Conservation (phyloP, 208 protist genomes). For the Leptomonas seymouri region DNA sequence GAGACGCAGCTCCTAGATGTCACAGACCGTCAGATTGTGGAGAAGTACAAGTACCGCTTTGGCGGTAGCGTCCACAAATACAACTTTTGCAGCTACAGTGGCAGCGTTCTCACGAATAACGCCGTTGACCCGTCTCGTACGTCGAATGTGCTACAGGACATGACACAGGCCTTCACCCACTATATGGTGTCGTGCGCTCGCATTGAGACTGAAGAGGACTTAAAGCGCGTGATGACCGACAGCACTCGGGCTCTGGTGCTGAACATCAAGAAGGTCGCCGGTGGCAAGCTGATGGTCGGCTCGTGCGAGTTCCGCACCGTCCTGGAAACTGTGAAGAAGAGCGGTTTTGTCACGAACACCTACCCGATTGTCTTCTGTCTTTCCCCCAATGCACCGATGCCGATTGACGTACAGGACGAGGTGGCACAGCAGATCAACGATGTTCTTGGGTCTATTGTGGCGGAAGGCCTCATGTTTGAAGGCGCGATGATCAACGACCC, state of each 20-base stretch:
- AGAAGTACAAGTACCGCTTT: slow-evolving; percentile 90
- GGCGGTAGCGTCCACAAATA: slow-evolving; percentile 83
- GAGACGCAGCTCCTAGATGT: slow-evolving; percentile 70
- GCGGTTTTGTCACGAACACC: slow-evolving; percentile 69
- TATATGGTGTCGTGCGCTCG: slow-evolving; percentile 70
- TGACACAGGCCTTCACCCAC: slow-evolving; percentile 88
- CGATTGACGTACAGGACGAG: slow-evolving; percentile 58
- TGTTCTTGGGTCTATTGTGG: slow-evolving; percentile 56
- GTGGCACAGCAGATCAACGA: slow-evolving; percentile 63
- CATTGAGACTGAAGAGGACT: slow-evolving; percentile 68
- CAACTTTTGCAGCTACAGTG: slow-evolving; percentile 86
- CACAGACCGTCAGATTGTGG: slow-evolving; percentile 73
- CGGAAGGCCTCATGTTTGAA: slow-evolving; percentile 89
- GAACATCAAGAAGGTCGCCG: slow-evolving; percentile 46
- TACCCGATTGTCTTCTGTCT: slow-evolving; percentile 87
- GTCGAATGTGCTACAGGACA: slow-evolving; percentile 89
- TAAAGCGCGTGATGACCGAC: slow-evolving; percentile 54
- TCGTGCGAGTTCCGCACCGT: slow-evolving; percentile 60
- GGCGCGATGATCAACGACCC: slow-evolving; percentile 87
- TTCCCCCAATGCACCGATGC: slow-evolving; percentile 45
- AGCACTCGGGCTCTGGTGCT: slow-evolving; percentile 55
- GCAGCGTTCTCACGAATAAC: slow-evolving; percentile 84
- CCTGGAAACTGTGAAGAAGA: slow-evolving; percentile 71
- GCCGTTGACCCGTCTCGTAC: slow-evolving; percentile 74
- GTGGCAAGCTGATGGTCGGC: slow-evolving; percentile 62